phyloP scores from a whole-genome alignment of 768 basidiomycete species.

The Suillus subluteus region DNA sequence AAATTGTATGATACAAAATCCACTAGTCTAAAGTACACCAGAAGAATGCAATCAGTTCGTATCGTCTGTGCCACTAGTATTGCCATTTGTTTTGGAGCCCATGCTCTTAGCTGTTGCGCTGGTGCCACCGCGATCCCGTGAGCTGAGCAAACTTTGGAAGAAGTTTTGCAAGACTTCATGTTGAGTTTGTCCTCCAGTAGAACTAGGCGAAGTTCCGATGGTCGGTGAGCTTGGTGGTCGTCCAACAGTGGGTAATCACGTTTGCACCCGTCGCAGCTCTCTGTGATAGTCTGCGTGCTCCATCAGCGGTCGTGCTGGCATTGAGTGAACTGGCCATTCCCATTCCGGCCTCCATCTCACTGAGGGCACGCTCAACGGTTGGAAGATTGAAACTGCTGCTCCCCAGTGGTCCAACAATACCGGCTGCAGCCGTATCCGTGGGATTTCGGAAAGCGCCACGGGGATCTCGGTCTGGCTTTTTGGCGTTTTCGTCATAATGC shows the following conservation, averaged over 20 bases:
- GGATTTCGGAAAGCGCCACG: conserved; percentile 85
- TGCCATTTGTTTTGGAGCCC: conserved; percentile 39
- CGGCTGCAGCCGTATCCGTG: conserved; percentile 57
- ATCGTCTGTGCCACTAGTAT: conserved; percentile 42
- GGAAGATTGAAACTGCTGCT: conserved; percentile 86
- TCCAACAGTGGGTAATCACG: conserved; percentile 32
- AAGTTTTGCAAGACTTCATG: conserved; percentile 88
- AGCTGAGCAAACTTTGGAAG: conserved; percentile 80
- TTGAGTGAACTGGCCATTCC: conserved; percentile 34
- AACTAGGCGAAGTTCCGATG: conserved; percentile 41
- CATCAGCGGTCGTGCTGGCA: conserved; percentile 39
- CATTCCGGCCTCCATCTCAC: conserved; percentile 80
- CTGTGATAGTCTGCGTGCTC: conserved; percentile 35
- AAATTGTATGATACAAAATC: conserved; percentile 13
- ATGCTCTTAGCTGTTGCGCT: conserved; percentile 33
- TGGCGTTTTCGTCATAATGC: conserved; percentile 90
- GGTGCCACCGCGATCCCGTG: conserved; percentile 57
- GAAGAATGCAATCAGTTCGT: conserved; percentile 27
- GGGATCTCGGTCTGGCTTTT: conserved; percentile 89
- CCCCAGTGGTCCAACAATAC: conserved; percentile 92
- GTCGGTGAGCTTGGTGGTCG: conserved; percentile 45
- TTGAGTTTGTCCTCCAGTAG: conserved; percentile 63
- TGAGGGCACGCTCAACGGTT: conserved; percentile 83
- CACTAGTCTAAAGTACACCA: not conserved
- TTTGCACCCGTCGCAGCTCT: conserved; percentile 40